phyloP scores from a whole-genome alignment of 2,329 filamentous ascomycete species.

The Colletotrichum agaves region DNA sequence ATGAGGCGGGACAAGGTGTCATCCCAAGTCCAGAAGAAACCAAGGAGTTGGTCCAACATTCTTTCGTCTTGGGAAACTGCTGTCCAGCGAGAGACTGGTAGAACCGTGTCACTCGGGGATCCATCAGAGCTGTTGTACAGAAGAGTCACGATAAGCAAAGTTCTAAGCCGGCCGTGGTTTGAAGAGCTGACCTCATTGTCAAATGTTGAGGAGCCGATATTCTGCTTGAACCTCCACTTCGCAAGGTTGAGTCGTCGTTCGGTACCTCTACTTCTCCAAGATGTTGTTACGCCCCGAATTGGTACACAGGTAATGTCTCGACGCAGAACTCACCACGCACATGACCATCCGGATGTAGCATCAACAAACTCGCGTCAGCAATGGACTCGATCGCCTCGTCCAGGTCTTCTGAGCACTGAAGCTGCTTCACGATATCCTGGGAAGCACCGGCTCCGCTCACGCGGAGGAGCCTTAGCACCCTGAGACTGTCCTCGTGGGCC shows the following conservation, averaged over 20 bases:
- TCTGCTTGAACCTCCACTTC: too few species aligned
- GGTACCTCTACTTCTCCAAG: too few species aligned
- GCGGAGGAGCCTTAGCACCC: constrained; percentile 11
- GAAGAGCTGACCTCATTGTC: too few species aligned
- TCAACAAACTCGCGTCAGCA: constrained; percentile 9
- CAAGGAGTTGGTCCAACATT: constrained; percentile 37
- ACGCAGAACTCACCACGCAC: background rate
- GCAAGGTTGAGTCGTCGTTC: too few species aligned
- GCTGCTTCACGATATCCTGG: constrained; percentile 9
- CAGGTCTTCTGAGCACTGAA: constrained; percentile 5
- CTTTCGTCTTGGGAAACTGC: constrained; percentile 33
- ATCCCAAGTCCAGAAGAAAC: constrained; percentile 43
- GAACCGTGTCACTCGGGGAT: background rate
- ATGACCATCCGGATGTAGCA: background rate
- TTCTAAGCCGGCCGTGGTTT: too few species aligned
- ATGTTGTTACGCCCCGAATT: too few species aligned
- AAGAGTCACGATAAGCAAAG: too few species aligned
- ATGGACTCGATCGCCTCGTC: constrained; percentile 19
- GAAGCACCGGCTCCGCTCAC: constrained; percentile 9
- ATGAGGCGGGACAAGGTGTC: constrained; percentile 35
- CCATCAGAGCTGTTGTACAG: background rate
- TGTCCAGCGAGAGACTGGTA: constrained; percentile 41
- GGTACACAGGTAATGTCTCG: too few species aligned
- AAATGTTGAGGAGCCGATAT: too few species aligned
- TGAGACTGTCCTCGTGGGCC: constrained; percentile 23